A percentile compares a stretch with the other conserved stretches of the same genome.
These are phyloP conservation scores for Fusarium sp. DNA, from an alignment of 2,329 filamentous ascomycete genomes.

Conservation along the genomic window DNA sequence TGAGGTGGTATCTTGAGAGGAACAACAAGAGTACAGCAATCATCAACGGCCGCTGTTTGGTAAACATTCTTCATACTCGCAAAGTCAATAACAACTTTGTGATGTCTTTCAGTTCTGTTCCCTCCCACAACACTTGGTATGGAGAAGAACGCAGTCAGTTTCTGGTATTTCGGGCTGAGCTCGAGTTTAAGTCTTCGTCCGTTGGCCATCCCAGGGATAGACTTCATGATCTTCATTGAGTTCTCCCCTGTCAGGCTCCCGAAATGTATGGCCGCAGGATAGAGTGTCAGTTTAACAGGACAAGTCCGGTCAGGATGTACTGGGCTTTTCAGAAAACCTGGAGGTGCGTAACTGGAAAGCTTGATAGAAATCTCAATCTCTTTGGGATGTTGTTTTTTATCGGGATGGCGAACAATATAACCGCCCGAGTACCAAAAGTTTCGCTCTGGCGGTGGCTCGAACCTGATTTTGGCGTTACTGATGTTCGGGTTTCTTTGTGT, in stretches of 20 bases:
- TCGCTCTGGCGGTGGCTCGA: constrained; percentile 62
- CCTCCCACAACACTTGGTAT: constrained; percentile 21
- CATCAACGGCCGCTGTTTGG: constrained; percentile 38
- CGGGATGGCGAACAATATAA: constrained; percentile 39
- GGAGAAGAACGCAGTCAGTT: constrained; percentile 45
- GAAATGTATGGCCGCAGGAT: constrained; percentile 63
- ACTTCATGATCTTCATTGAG: constrained; percentile 67
- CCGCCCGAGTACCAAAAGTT: constrained; percentile 59
- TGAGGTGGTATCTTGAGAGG: constrained; percentile 57
- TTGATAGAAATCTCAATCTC: constrained; percentile 33
- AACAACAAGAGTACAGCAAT: constrained; percentile 54
- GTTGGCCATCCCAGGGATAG: constrained; percentile 12
- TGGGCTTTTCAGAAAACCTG: constrained; percentile 29
- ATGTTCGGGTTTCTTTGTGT: constrained; percentile 17
- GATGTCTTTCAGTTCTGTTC: constrained; percentile 38
- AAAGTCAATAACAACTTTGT: constrained; percentile 56
- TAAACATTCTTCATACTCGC: constrained; percentile 56
- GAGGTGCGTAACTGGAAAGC: not conserved
- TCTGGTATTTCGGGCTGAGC: constrained; percentile 42
- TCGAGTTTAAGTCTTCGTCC: constrained; percentile 40
- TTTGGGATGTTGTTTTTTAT: constrained; percentile 24
- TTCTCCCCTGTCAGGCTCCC: constrained; percentile 64
- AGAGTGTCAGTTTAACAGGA: constrained; percentile 50
- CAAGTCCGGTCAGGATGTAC: constrained; percentile 36
- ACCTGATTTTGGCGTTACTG: constrained; percentile 56